Base-by-base conservation (phyloP, 1,284 basidiomycete genomes). In the Apiotrichum siamense region DNA sequence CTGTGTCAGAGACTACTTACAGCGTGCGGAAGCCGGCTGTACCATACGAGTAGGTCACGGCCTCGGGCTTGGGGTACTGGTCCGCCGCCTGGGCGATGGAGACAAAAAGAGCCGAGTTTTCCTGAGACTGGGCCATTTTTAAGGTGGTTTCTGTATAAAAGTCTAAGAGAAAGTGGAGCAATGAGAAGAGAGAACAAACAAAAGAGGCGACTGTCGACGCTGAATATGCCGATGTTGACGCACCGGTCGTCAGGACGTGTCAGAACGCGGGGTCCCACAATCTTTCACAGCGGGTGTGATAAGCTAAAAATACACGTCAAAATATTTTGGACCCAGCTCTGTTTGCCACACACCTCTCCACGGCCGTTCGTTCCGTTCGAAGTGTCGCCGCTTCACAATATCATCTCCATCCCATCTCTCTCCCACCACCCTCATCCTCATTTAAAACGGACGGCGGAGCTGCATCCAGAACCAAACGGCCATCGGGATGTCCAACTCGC, bases 21-120 rank as follows among this genome's bases (percentile, higher is more conserved):
- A 86, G 74, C 4, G 89, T 94, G 66, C 93, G 83, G 77, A 97
- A 94, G 13, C 93, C 93, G 43, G 93, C 92, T 0, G 93, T 97
- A 5, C 93, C 93, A 79, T 97, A 97, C 54, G 86, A 83, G 66
- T 86, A 96, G 27, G 60, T 72, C 47, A 76, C 59, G 7, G 62
- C 60, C 39, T 71, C 64, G 13, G 77, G 76, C 62, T 77, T 78
- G 7, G 76, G 77, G 60, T 78, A 77, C 31, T 59, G 49, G 45
- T 72, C 63, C 1, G 70, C 62, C 2, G 65, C 69, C 27, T 59
- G 42, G 17, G 54, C 52, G 38, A 75, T 67, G n/a, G 64, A 49
- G n/a, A 59, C 56, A 38, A 65, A 57, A 33, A 72, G 57, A 11
- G 54, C 44, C 17, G 60, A 54, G 56, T 66, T 58, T 32, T 64